phyloP scores from a whole-genome alignment of 2,329 filamentous ascomycete species.

The Curvularia verruculosa region DNA sequence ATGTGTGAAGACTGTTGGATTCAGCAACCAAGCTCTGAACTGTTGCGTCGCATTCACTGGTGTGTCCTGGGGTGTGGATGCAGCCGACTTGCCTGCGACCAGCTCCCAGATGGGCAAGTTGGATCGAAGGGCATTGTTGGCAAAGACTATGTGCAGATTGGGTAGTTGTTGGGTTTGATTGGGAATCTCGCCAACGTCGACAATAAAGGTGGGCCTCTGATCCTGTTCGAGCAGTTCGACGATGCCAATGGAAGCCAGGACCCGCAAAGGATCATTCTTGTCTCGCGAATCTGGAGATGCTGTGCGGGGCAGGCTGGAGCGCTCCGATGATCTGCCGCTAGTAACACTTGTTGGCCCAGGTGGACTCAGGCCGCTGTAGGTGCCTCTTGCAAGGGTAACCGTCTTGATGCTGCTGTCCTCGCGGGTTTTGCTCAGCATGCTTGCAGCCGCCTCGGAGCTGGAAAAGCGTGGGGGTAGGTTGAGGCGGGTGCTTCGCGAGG shows the following conservation, averaged over 20 bases:
- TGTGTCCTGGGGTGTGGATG: constrained; percentile 46
- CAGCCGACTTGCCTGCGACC: constrained; percentile 56
- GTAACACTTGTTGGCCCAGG: constrained; percentile 56
- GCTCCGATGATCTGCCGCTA: constrained; percentile 61
- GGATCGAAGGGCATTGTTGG: constrained; percentile 69
- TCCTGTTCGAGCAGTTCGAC: constrained; percentile 78
- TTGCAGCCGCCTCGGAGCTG: constrained; percentile 64
- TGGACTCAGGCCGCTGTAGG: constrained; percentile 48
- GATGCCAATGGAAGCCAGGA: constrained; percentile 69
- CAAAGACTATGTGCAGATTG: constrained; percentile 68
- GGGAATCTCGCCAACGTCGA: constrained; percentile 68
- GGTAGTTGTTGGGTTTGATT: constrained; percentile 57
- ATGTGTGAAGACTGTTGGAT: constrained; percentile 60
- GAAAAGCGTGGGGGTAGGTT: constrained; percentile 61
- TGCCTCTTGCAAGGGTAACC: constrained; percentile 58
- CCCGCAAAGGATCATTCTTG: constrained; percentile 58
- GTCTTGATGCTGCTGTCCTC: constrained; percentile 60
- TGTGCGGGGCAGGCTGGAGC: constrained; percentile 57
- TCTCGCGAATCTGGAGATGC: constrained; percentile 60
- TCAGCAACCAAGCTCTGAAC: constrained; percentile 74
- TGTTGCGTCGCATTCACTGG: constrained; percentile 43
- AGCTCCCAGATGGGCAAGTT: constrained; percentile 62
- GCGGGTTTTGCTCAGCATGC: constrained; percentile 60
- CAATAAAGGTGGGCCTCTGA: constrained; percentile 75
- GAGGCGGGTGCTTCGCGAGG: constrained; percentile 51